Evolutionary conservation across 768 basidiomycete genomes (phyloP).

Genomic region (Pleurotus tuber-regium): DNA sequence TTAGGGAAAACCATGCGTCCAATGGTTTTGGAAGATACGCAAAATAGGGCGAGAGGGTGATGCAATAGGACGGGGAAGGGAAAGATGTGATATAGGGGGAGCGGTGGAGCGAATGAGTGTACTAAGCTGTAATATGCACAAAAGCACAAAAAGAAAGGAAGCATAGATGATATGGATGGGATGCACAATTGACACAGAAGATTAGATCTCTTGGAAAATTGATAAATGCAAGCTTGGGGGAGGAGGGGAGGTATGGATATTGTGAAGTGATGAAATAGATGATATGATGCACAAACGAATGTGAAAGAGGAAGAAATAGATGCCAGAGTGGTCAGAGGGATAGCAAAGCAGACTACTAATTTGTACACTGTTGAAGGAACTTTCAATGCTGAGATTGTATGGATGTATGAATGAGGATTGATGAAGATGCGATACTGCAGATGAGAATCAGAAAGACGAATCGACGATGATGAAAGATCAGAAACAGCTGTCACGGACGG

Average conservation of each 20-base stretch:
- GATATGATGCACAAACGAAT: constrained; percentile 6
- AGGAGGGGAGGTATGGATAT: neutral
- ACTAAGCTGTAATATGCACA: neutral
- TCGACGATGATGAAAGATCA: neutral
- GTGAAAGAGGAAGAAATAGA: neutral
- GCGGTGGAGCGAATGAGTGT: too few relatives aligned
- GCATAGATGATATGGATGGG: too few relatives aligned
- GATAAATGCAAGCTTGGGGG: neutral
- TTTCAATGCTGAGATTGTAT: neutral
- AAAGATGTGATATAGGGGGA: neutral
- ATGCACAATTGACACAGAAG: neutral
- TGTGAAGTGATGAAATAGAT: neutral
- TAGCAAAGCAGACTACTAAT: constrained; percentile 2
- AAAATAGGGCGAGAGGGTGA: neutral
- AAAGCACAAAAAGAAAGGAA: neutral
- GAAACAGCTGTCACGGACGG: neutral
- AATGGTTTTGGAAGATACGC: neutral
- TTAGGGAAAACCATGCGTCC: neutral
- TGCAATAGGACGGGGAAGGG: neutral
- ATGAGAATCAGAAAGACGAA: neutral
- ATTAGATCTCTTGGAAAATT: neutral
- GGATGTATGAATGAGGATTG: neutral
- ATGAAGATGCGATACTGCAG: neutral
- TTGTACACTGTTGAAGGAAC: constrained; percentile 5
- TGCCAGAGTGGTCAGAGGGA: neutral